Evolutionary conservation across 2,329 filamentous ascomycete species (phyloP), one percentile per base, ranked within the genome.

Genomic region (Colletotrichum kahawae): DNA sequence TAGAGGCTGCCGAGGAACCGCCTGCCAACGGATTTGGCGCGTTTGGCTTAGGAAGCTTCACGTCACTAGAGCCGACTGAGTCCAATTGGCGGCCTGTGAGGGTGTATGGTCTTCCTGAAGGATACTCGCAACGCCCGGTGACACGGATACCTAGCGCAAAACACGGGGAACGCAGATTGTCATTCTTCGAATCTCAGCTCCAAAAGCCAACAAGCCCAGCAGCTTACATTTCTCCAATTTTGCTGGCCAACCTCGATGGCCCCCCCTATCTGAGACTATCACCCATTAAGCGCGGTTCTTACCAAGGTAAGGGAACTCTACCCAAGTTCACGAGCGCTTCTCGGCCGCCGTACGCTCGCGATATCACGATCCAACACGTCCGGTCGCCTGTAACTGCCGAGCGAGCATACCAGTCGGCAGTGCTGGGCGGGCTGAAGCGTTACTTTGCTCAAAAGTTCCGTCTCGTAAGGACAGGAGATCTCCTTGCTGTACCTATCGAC

Each of bases 341-440:
- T 67, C 90, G 84, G 78, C 92, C 89, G 33, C 92, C 87, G 21
- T 92, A 87, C 80, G 93, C 88, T 64, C 89, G 88, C 78, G 96
- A 98, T 80, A 95, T 98, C 68, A 97, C 94, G 0, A 88, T 99
- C 54, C 90, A 96, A 62, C 97, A 98, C 79, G 92, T 99, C 56
- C 93, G 95, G 13, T 98, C 96, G 0, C 97, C 97, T 0, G 88
- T 97, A 9, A 96, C 96, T 1, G 96, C 94, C 5, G 96, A 98
- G 80, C 90, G 95, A 60, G 90, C 94, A 2, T 90, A 98, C 12
- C 96, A 98, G 81, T 94, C 95, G 8, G 95, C 95, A 6, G 90
- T 98, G 6, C 93, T 98, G 78, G 93, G 95, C 21, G 95, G 95
- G 0, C 84, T 99, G 56, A 98, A 98, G 82, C 92, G 92, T 51